Conservation (phyloP, 352 stramenopile species). For the Halophytophthora batemanensis region DNA sequence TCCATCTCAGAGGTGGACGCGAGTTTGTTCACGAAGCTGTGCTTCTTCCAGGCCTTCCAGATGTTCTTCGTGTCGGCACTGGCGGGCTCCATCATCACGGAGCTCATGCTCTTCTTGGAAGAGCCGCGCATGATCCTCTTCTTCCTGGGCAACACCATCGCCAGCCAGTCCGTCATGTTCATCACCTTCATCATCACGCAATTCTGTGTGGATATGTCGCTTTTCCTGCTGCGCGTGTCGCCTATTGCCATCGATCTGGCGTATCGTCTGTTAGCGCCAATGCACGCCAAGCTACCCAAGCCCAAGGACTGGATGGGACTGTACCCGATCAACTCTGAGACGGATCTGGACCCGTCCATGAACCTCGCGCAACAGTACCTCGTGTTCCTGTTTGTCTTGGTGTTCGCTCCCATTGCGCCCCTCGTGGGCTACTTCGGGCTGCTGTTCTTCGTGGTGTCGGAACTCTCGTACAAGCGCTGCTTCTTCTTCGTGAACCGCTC, state of each 20-base stretch:
- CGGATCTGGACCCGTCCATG: constrained; percentile 60
- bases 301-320: constrained; percentile 58
- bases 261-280: constrained; percentile 55
- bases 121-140: constrained; percentile 63
- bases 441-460: constrained; percentile 66
- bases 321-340: constrained; percentile 38
- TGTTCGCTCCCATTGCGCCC: constrained; percentile 75
- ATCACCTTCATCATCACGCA: constrained; percentile 80
- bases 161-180: constrained; percentile 82
- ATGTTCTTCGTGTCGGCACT: constrained; percentile 83
- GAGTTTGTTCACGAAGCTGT: constrained; percentile 70
- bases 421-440: constrained; percentile 75
- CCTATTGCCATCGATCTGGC: constrained; percentile 45
- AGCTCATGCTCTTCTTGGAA: constrained; percentile 65
- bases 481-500: constrained; percentile 71
- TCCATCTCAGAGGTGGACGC: constrained; percentile 65
- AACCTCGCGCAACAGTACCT: constrained; percentile 62
- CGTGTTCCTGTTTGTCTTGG: constrained; percentile 68
- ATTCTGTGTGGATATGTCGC: constrained; percentile 48
- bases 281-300: constrained; percentile 57
- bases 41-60: constrained; percentile 80
- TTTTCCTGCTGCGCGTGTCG: constrained; percentile 65
- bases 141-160: constrained; percentile 75
- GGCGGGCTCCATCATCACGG: constrained; percentile 73
- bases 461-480: constrained; percentile 69